Evolutionary conservation across 176 grass and related monocot genomes (phyloP).

Genomic region (Urochloa ruziziensis): DNA sequence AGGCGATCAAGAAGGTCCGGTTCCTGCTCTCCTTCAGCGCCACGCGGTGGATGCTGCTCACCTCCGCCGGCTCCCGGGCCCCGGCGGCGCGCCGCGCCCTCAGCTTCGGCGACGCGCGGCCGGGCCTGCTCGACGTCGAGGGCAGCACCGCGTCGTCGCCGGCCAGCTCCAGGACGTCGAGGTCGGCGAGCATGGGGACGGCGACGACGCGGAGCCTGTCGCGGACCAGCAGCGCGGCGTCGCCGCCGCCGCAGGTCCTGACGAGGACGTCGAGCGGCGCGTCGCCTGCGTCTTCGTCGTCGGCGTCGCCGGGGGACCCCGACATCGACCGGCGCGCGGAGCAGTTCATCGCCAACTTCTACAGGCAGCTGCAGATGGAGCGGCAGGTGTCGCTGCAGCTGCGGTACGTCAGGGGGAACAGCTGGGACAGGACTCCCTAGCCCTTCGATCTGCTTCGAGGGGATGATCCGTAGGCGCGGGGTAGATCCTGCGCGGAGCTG

Average conservation of each 20-base stretch:
- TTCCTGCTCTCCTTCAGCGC: conserved; percentile 73
- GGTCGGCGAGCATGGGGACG: conserved; percentile 29
- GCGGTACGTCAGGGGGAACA: conserved; percentile 37
- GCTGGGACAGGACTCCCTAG: conserved; percentile 33
- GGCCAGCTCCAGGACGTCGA: neutral
- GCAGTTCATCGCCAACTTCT: conserved; percentile 60
- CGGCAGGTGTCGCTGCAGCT: conserved; percentile 80
- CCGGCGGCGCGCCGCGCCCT: neutral
- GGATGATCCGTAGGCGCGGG: neutral
- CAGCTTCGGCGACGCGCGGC: conserved; percentile 49
- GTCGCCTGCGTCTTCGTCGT: neutral
- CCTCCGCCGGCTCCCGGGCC: neutral
- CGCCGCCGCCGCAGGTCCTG: neutral
- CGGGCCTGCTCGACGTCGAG: conserved; percentile 49
- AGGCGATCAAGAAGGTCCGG: conserved; percentile 60
- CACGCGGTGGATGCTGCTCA: conserved; percentile 62
- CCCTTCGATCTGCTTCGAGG: neutral
- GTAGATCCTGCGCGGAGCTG: no score
- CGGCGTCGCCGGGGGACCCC: neutral
- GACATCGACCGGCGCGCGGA: conserved; percentile 68
- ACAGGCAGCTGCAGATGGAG: conserved; percentile 65
- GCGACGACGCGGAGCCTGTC: conserved; percentile 17
- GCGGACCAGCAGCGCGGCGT: conserved; percentile 35
- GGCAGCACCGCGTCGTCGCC: neutral
- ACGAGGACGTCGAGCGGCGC: conserved; percentile 5